phyloP scores from a whole-genome alignment of 768 basidiomycete species.

The Amanita polypyramis region DNA sequence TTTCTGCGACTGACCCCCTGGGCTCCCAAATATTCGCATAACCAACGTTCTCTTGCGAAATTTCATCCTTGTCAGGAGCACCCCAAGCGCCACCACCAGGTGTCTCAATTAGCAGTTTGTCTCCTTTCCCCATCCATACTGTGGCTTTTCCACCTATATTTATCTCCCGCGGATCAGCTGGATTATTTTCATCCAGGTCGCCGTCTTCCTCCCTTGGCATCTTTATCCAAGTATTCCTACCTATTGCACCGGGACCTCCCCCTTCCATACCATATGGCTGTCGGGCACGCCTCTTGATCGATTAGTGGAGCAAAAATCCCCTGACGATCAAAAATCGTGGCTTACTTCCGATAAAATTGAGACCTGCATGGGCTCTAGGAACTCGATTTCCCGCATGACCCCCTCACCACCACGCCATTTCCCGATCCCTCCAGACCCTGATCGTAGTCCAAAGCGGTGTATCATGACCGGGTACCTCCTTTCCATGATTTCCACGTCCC shows the following conservation, averaged over 20 bases:
- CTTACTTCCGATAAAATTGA: conserved; percentile 80
- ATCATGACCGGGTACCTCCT: conserved; percentile 88
- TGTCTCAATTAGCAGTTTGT: conserved; percentile 71
- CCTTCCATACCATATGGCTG: conserved; percentile 84
- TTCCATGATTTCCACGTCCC: conserved; percentile 90
- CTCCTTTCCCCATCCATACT: conserved; percentile 82
- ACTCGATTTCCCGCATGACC: conserved; percentile 73
- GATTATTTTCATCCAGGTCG: conserved; percentile 39
- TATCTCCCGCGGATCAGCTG: conserved; percentile 39
- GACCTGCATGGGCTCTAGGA: conserved; percentile 73
- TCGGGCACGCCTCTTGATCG: conserved; percentile 61
- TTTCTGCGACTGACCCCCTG: conserved; percentile 59
- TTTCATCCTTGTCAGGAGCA: conserved; percentile 15
- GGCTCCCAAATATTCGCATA: conserved; percentile 51
- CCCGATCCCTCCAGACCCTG: conserved; percentile 61
- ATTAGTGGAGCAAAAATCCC: not conserved
- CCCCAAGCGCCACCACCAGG: conserved; percentile 93
- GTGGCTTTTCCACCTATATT: conserved; percentile 89
- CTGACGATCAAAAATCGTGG: not conserved
- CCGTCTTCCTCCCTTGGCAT: conserved; percentile 54
- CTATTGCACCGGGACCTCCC: conserved; percentile 58
- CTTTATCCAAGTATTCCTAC: conserved; percentile 86
- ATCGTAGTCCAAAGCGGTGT: conserved; percentile 70
- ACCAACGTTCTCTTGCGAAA: conserved; percentile 12
- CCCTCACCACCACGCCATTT: conserved; percentile 78